Base-by-base conservation (phyloP, 805 yeast species). In the Wickerhamiella vanderwaltii region DNA sequence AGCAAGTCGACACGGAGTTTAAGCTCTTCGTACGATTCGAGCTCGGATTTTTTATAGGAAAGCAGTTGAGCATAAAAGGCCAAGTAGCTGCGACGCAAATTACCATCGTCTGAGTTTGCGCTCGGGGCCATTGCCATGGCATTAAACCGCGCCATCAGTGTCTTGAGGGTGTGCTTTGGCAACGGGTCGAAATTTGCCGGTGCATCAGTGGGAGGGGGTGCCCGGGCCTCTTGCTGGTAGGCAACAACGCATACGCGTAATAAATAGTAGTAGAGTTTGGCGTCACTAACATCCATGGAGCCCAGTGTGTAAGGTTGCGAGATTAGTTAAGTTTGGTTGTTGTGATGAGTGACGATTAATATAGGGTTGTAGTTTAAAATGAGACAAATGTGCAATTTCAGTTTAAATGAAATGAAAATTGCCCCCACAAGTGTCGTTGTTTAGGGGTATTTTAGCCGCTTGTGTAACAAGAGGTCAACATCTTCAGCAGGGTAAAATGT, bases 61-160 rank as follows among this genome's bases (percentile, higher is more conserved):
- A 77, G 60, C 22, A 75, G 50, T 34, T 75, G 78, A 43, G 75
- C 76, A 55, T 80, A 79, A 44, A 79, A 67, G 19, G 81, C 70
- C 19, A 80, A 57, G 35, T 78, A 64, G 39, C 77, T 69, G 26
- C 81, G 64, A 9, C 78, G 67, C 43, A 68, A 59, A 4, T 69
- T 74, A 39, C 71, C 74, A 30, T 62, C 35, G 12, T 41, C 30
- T 13, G 33, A 61, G 47, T 41, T 65, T 65, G 36, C 47, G 29
- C 40, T 51, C 20, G 46, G 57, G 64, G 39, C 49, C 36, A 43
- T 51, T 23, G 54, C 63, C 44, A 54, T 48, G 29, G 43, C 51
- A 38, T 52, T 59, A 51, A 57, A 62, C 46, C 60, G 57, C 45
- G 35, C 52, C 54, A 49, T 58, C 42, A 53, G 54, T 43, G 55